Base-by-base conservation (phyloP, 768 basidiomycete genomes). In the Calocera viscosa region DNA sequence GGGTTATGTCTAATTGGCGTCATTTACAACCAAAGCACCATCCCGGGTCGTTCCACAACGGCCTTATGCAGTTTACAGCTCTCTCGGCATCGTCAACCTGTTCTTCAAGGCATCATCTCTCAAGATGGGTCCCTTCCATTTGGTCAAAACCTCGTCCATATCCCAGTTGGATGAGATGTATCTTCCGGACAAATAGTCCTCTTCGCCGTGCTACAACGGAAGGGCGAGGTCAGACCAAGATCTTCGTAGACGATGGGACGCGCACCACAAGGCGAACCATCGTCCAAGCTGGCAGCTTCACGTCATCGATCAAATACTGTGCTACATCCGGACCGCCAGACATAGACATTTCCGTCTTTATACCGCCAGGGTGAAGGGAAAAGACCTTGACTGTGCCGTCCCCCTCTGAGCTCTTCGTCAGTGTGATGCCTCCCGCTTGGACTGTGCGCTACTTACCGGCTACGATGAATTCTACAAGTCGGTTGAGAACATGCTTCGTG, bases 161-260 rank as follows among this genome's bases (percentile, higher is more conserved):
- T 47, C 43, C 43, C 43, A 47, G 7, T 19, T 24, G 43, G 43
- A 47, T 3, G 43, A 47, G 7, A 47, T 19, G 19, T 47, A 47
- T 47, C 43, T 66, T 2, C 47, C 38, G 12, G 32, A 39, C 22
- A 66, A 33, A 17, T 49, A 49, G 24, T 43, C 24, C n/a, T 66
- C 72, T 68, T 69, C 40, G 72, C 72, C 19, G 43, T 69, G 30
- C 72, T 47, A 47, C 7, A 47, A 19, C 11, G 19, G 11, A 10
- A 19, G 19, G 19, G 16, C 43, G 43, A 7, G 5, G 24, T 47
- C 43, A 24, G 19, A 3, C 24, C 8, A 19, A 8, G 16, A 19
- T 19, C 8, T 17, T 7, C 19, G 7, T 7, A 47, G 43, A 19
- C 3, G 19, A 7, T 19, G 19, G 19, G 24, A 47, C 24, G 19